phyloP scores from a whole-genome alignment of 345 rosid genomes.

The Populus pruinosa region DNA sequence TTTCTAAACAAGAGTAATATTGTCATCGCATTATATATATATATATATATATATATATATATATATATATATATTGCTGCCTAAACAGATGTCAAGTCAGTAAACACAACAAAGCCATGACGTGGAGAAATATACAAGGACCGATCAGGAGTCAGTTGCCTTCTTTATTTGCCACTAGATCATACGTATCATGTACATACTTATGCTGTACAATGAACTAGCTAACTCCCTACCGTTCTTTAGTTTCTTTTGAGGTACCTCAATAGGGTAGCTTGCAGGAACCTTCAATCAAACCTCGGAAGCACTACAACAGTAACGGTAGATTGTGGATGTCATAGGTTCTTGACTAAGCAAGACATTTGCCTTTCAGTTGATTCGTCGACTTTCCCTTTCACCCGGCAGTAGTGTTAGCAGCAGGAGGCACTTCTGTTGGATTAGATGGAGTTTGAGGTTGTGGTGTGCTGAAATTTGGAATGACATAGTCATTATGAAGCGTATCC shows the following conservation, averaged over 20 bases:
- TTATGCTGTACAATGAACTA: slow-evolving; percentile 31
- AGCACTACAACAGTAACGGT: background rate
- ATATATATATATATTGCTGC: slow-evolving; percentile 10
- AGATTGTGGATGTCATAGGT: slow-evolving; percentile 1
- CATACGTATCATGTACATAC: slow-evolving; percentile 2
- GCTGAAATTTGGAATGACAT: slow-evolving; percentile 32
- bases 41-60: slow-evolving; percentile 16
- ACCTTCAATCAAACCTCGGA: slow-evolving; percentile 3
- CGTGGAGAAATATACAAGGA: slow-evolving; percentile 31
- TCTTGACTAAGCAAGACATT: background rate
- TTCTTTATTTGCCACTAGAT: slow-evolving; percentile 22
- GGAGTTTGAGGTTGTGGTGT: slow-evolving; percentile 57
- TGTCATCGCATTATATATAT: slow-evolving; percentile 16
- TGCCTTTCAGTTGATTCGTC: background rate
- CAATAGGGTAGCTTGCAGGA: slow-evolving; percentile 1
- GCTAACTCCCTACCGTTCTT: slow-evolving; percentile 10
- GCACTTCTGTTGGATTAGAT: slow-evolving; percentile 35
- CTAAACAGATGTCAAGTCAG: background rate
- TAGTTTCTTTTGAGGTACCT: background rate
- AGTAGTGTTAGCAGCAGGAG: slow-evolving; percentile 28
- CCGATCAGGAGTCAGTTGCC: background rate
- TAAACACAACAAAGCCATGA: slow-evolving; percentile 1
- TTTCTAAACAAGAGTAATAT: background rate
- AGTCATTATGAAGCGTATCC: slow-evolving; percentile 41
- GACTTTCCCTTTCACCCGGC: slow-evolving; percentile 22